phyloP scores from a whole-genome alignment of 1,284 basidiomycete species.

The Anthracocystis setariae region DNA sequence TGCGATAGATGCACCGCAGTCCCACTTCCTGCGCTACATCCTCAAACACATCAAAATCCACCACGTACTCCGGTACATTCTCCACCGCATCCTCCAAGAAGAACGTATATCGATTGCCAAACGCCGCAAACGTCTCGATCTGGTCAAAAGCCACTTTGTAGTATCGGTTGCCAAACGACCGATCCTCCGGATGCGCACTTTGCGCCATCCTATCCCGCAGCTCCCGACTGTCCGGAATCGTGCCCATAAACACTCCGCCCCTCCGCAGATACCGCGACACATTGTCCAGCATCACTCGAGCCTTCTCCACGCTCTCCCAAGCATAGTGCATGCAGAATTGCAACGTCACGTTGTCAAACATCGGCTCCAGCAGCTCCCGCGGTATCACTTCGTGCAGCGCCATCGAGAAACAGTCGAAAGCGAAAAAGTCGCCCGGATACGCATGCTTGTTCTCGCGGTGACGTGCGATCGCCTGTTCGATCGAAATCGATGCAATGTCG shows the following conservation, averaged over 20 bases:
- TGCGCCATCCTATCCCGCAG: constrained; percentile 77
- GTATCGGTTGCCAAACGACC: constrained; percentile 85
- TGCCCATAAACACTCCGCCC: constrained; percentile 92
- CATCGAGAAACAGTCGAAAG: constrained; percentile 86
- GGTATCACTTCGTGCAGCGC: constrained; percentile 79
- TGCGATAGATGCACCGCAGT: constrained; percentile 79
- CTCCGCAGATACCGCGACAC: constrained; percentile 81
- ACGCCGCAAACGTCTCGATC: constrained; percentile 71
- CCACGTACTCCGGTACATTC: constrained; percentile 90
- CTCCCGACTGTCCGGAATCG: constrained; percentile 81
- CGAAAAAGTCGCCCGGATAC: constrained; percentile 83
- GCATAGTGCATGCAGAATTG: constrained; percentile 99
- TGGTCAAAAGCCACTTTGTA: constrained; percentile 86
- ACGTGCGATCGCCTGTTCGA: constrained; percentile 86
- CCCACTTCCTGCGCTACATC: constrained; percentile 83
- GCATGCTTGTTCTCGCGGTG: constrained; percentile 71
- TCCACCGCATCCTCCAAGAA: constrained; percentile 93
- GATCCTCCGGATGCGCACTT: constrained; percentile 73
- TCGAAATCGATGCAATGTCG: constrained; percentile 88
- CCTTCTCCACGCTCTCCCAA: constrained; percentile 87
- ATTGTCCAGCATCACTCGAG: constrained; percentile 90
- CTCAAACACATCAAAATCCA: constrained; percentile 91
- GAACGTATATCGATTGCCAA: constrained; percentile 91
- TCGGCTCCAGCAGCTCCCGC: constrained; percentile 72
- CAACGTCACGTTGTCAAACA: constrained; percentile 94